Base-by-base conservation (phyloP, 129 eudicot species). In the Pseudognaphalium luteoalbum region DNA sequence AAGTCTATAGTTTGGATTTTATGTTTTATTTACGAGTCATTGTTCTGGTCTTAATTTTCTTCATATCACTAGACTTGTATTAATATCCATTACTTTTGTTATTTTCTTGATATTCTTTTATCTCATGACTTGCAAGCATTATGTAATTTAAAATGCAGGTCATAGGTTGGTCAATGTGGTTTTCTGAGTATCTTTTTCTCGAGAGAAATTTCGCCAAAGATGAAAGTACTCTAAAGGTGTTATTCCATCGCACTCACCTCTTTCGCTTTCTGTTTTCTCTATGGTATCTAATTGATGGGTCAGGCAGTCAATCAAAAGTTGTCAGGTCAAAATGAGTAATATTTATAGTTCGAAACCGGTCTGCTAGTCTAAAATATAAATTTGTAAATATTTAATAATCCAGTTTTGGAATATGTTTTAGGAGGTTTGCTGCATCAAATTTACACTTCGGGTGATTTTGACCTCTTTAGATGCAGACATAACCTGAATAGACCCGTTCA, bases 101-200 rank as follows among this genome's bases (percentile, higher is more conserved):
- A 21, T 42, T 69, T 8, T 6, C 37, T 22, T 5, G 1, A 21
- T 15, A 22, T 14, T 12, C 29, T 70, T 28, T 7, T 44, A 44
- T 44, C 22, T 47, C 37, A 70, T 10, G 35, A 70, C 16, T 70
- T 44, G 16, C 34, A 42, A 68, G 54, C 28, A 67, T 42, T 44
- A 28, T 16, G 12, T 8, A 30, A 21, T 34, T 60, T 37, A 29
- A 33, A 80, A 65, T 83, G 90, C 93, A 93, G 98, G 97, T 91
- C 29, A 87, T 93, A 37, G 98, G 98, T 12, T 91, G 98, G 98
- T 93, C 98, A 47, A 93, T 93, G 98, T 93, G 97, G 98, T 93
- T 93, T 80, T 93, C 97, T 6, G 97, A 93, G 95, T 93, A 87
- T 81, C 96, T 93, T 15, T 93, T 91, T 83, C 97, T 93, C 62